Evolutionary conservation across 257 asterid genomes (phyloP).

Genomic region (Hygrophila difformis): DNA sequence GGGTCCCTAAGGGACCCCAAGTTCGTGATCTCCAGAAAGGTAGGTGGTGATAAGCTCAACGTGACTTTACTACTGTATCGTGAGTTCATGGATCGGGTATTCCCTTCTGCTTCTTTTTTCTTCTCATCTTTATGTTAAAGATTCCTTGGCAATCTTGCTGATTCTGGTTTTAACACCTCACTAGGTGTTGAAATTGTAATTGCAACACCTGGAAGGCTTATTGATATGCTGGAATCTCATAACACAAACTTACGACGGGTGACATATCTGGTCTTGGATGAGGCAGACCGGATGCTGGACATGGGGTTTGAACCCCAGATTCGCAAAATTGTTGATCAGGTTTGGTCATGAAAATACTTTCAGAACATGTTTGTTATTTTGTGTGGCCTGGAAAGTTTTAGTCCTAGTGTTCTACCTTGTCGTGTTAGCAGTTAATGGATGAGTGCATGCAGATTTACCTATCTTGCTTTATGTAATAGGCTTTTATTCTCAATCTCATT

Average conservation of each 20-base stretch:
- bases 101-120: constrained; percentile 65
- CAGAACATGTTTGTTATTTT: neutral
- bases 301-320: constrained; percentile 98
- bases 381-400: neutral
- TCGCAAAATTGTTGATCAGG: constrained; percentile 81
- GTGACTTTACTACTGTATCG: constrained; percentile 98
- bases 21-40: constrained; percentile 99
- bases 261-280: constrained; percentile 87
- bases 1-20: constrained; percentile 99
- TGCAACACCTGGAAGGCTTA: constrained; percentile 91
- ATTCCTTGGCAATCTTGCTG: constrained; percentile 10
- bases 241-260: constrained; percentile 85
- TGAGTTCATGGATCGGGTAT: constrained; percentile 99
- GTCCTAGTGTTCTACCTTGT: constrained; percentile 1
- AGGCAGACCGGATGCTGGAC: constrained; percentile 94
- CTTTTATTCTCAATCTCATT: neutral
- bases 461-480: neutral
- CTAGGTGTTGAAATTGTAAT: constrained; percentile 86
- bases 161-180: constrained; percentile 9
- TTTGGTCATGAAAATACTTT: constrained; percentile 15
- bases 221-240: constrained; percentile 91
- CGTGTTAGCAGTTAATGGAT: neutral
- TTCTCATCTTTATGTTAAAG: constrained; percentile 12
- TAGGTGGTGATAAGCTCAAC: constrained; percentile 99
- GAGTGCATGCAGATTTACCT: neutral